A percentile compares a stretch with the other conserved stretches of the same genome.
These are phyloP conservation scores for Cucurbita ficifolia DNA, from an alignment of 306 rosid genomes.

Conservation along the genomic window DNA sequence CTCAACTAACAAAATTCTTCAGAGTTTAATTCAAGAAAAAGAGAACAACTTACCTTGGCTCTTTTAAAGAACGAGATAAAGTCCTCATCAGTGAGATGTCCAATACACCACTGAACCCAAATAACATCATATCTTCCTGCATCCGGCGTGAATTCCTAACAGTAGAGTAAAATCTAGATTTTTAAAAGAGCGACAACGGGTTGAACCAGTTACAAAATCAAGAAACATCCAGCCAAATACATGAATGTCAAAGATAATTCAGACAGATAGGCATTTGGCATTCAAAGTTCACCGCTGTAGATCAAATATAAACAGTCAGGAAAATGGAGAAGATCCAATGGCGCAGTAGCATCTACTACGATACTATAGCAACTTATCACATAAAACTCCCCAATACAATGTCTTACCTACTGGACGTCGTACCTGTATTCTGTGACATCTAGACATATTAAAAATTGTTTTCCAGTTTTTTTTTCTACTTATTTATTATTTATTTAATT, in stretches of 20 bases:
- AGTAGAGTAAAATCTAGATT: neutral
- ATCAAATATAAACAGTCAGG: neutral
- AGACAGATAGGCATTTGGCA: neutral
- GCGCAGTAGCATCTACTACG: neutral
- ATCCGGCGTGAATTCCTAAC: constrained; percentile 78
- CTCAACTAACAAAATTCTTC: neutral
- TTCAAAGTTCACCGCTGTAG: neutral
- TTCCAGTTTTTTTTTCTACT: neutral
- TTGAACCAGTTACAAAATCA: neutral
- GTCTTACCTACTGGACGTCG: neutral
- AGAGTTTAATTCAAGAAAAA: neutral
- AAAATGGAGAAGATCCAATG: neutral
- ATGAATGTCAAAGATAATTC: neutral
- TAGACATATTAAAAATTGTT: neutral
- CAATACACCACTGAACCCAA: constrained; percentile 98
- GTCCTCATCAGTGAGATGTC: constrained; percentile 95
- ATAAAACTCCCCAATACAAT: neutral
- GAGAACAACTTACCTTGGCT: constrained; percentile 49
- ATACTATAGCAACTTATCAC: neutral
- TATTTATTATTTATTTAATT: too few species aligned
- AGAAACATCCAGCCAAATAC: neutral
- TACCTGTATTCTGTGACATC: neutral
- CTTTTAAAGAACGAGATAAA: constrained; percentile 68
- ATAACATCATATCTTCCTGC: constrained; percentile 79
- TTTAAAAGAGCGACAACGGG: too few species aligned